A percentile compares a stretch with the other conserved stretches of the same genome.
phyloP scores from a whole-genome alignment of 768 basidiomycete genomes.

The Boletus coccyginus region DNA sequence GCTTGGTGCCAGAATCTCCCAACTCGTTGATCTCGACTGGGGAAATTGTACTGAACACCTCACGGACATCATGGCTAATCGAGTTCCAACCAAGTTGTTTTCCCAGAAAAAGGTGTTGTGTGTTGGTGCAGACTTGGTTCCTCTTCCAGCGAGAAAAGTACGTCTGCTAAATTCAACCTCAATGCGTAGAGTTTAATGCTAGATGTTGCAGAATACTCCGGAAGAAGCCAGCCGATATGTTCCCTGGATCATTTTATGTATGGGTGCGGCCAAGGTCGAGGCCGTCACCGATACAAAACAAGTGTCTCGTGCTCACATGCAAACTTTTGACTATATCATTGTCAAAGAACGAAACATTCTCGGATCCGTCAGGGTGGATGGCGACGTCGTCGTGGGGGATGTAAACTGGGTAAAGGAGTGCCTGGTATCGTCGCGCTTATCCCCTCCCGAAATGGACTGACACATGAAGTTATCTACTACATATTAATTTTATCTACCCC shows the following conservation, averaged over 20 bases:
- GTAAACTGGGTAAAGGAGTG: constrained; percentile 80
- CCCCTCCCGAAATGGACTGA: constrained; percentile 29
- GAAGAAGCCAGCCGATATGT: constrained; percentile 45
- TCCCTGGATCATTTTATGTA: constrained; percentile 67
- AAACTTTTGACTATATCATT: constrained; percentile 60
- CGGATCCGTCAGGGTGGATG: constrained; percentile 27
- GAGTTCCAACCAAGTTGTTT: constrained; percentile 58
- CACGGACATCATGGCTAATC: constrained; percentile 55
- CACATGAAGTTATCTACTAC: neutral
- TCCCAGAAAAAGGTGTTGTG: constrained; percentile 54
- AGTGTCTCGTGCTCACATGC: constrained; percentile 23
- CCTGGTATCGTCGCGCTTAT: constrained; percentile 58
- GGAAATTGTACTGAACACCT: constrained; percentile 50
- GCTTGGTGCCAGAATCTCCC: constrained; percentile 42
- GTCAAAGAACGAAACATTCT: constrained; percentile 42
- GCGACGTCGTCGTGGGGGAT: constrained; percentile 41
- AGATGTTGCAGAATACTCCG: constrained; percentile 15
- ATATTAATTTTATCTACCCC: constrained; percentile 4
- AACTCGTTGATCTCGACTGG: constrained; percentile 49
- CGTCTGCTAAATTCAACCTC: neutral
- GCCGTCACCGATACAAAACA: constrained; percentile 48
- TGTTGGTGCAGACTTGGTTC: constrained; percentile 55
- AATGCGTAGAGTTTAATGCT: neutral
- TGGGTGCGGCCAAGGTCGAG: constrained; percentile 76
- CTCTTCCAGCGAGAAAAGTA: constrained; percentile 34